Conservation (phyloP, 176 grass and related monocot genomes). For the Dendrocalamus sinicus region DNA sequence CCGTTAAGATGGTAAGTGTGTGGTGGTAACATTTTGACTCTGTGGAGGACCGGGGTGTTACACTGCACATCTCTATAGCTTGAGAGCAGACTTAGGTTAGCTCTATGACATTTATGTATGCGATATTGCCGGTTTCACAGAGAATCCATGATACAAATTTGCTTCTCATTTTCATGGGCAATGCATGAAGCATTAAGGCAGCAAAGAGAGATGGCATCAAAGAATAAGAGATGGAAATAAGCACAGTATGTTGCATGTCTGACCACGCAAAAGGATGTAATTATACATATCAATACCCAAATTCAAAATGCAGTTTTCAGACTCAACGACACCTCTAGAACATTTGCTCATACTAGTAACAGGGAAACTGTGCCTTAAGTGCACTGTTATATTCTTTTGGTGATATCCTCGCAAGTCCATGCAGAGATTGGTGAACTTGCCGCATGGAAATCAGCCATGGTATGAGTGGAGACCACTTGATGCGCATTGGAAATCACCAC, state of each 20-base stretch:
- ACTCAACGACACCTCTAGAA: conserved; percentile 18
- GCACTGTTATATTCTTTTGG: conserved; percentile 42
- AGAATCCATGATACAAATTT: not conserved
- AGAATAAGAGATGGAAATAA: conserved; percentile 3
- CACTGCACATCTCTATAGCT: not conserved
- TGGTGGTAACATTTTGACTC: no score
- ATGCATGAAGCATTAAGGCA: not conserved
- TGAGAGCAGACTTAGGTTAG: not conserved
- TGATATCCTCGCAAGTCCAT: conserved; percentile 22
- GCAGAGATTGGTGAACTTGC: conserved; percentile 27
- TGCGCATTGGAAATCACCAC: conserved; percentile 6
- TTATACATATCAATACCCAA: conserved; percentile 20
- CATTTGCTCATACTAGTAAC: conserved; percentile 33
- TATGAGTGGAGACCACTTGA: not conserved
- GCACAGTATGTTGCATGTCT: not conserved
- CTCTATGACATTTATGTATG: not conserved
- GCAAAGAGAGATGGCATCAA: not conserved
- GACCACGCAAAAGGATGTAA: conserved; percentile 14
- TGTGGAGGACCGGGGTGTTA: no score
- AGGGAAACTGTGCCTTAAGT: conserved; percentile 23
- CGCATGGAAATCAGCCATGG: conserved; percentile 19
- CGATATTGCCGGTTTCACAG: not conserved
- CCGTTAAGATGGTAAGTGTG: no score
- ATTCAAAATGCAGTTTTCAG: conserved; percentile 1
- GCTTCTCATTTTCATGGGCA: not conserved